Evolutionary conservation across 2,329 filamentous ascomycete genomes (phyloP).

Genomic region (Penicillium sp.): DNA sequence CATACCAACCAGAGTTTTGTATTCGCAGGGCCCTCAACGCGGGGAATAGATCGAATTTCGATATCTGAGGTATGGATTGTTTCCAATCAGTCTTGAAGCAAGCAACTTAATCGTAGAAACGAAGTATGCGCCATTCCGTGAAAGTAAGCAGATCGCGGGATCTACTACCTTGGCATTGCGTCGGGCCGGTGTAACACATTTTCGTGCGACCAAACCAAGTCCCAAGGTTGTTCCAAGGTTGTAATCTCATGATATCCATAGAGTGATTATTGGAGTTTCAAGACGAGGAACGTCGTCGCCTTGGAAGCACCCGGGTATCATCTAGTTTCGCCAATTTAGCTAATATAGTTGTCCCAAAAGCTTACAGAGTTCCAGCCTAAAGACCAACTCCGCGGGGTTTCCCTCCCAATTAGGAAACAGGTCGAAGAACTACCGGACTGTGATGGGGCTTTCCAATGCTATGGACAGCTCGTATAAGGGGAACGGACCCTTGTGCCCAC

Average conservation of each 20-base stretch:
- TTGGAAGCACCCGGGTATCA: neutral
- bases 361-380: too few species aligned
- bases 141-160: slow-evolving; percentile 29
- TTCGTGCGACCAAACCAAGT: slow-evolving; percentile 14
- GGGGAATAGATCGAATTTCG: slow-evolving; percentile 32
- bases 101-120: slow-evolving; percentile 34
- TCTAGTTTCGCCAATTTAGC: too few species aligned
- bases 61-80: slow-evolving; percentile 26
- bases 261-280: too few species aligned
- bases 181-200: slow-evolving; percentile 11
- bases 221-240: neutral
- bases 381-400: too few species aligned
- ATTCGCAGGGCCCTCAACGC: slow-evolving; percentile 7
- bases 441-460: too few species aligned
- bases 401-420: too few species aligned
- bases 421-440: too few species aligned
- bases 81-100: slow-evolving; percentile 16
- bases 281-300: neutral
- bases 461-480: too few species aligned
- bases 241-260: too few species aligned
- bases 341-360: too few species aligned
- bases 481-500: too few species aligned
- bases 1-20: slow-evolving; percentile 7
- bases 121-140: slow-evolving; percentile 33
- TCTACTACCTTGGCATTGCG: slow-evolving; percentile 23